Base-by-base conservation (phyloP, 2,329 filamentous ascomycete species). In the Scedosporium aurantiacum region DNA sequence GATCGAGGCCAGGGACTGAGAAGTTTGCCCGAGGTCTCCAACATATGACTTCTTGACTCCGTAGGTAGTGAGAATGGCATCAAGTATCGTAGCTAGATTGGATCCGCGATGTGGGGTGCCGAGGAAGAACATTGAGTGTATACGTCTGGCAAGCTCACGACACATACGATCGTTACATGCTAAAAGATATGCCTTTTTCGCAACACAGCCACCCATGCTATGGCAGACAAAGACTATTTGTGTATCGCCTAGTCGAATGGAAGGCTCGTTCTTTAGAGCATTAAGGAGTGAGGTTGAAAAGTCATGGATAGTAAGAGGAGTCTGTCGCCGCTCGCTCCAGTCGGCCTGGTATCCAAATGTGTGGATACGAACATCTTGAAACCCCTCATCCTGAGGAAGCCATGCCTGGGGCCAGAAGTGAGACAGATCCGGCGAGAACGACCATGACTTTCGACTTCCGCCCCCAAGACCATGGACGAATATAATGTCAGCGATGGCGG, bases 181-280 rank as follows among this genome's bases (percentile, higher is more conserved):
- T 7, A 73, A 64, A 28, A 75, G 68, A 62, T 71, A 74, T 32
- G 72, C 71, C 66, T 74, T 69, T 62, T 74, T 73, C 4, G 68
- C 67, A 18, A 76, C 71, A 60, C 70, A 67, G 10, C 77, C 77
- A 1, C 78, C 77, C 77, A 80, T 78, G 43, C 72, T 76, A 63
- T 80, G 78, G 2, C 68, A 75, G 12, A 79, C 69, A 16, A 79
- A 68, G 3, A 79, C 71, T 18, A 79, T 73, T 2, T 69, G 70
- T 7, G 69, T 69, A 63, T 67, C 58, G 2, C 3, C 25, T 3
- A 8, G 28, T 12, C 28, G 25, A 12, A 41, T 57, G 14, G 2
- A n/a, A 6, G 23, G 27, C 3, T 57, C 16, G 16, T 40, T 57
- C 14, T 14, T 10, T 5, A 57, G 12, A 5, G 18, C 14, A 3